phyloP scores from a whole-genome alignment of 2,329 filamentous ascomycete species.

The Curvularia sp. region DNA sequence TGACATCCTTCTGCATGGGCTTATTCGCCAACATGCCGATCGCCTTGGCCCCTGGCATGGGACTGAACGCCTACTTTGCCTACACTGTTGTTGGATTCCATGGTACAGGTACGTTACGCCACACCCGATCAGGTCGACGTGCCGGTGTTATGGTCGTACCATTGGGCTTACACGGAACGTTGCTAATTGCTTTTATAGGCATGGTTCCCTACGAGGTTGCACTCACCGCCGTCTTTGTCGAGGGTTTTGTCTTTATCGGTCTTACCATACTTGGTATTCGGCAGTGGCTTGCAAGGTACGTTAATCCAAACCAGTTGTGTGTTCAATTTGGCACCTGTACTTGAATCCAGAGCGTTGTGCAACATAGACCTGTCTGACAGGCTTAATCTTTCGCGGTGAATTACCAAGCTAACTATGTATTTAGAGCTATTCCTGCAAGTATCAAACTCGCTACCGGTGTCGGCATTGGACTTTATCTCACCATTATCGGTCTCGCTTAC shows the following conservation, averaged over 20 bases:
- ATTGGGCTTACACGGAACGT: slow-evolving; percentile 10
- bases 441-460: slow-evolving; percentile 89
- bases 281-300: slow-evolving; percentile 66
- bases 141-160: slow-evolving; percentile 8
- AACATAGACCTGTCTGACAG: not conserved
- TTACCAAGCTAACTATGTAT: slow-evolving; percentile 53
- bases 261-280: slow-evolving; percentile 76
- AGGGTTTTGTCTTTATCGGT: slow-evolving; percentile 84
- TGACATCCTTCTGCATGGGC: slow-evolving; percentile 85
- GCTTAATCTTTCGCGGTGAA: not conserved
- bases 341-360: not conserved
- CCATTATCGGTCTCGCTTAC: slow-evolving; percentile 78
- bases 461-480: slow-evolving; percentile 84
- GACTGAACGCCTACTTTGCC: slow-evolving; percentile 86
- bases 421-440: slow-evolving; percentile 76
- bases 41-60: slow-evolving; percentile 76
- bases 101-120: slow-evolving; percentile 64
- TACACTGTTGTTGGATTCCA: slow-evolving; percentile 82
- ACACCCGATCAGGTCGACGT: slow-evolving; percentile 7
- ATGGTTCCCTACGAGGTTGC: slow-evolving; percentile 77
- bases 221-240: slow-evolving; percentile 85
- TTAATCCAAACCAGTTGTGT: not conserved
- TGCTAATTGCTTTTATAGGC: slow-evolving; percentile 34
- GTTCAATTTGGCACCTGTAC: slow-evolving; percentile 39
- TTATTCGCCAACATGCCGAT: slow-evolving; percentile 82